These are phyloP conservation scores for Theobroma grandiflorum DNA, from an alignment of 441 rosid species.

Conservation along the genomic window DNA sequence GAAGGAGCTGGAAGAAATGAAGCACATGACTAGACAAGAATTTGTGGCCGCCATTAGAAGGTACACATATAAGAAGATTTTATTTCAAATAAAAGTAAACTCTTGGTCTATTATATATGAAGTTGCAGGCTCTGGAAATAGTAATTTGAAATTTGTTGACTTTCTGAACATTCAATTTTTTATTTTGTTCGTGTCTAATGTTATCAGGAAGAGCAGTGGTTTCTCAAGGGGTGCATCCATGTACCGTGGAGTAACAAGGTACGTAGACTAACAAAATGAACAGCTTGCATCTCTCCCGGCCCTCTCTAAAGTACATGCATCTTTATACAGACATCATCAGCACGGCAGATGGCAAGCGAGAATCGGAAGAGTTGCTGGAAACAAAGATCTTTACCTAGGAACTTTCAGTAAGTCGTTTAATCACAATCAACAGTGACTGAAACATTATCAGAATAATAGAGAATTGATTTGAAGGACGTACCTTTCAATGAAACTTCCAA, in stretches of 20 bases:
- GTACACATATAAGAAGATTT: conserved; percentile 35
- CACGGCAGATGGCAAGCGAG: conserved; percentile 99
- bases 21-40: conserved; percentile 97
- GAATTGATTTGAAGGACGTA: too few species aligned
- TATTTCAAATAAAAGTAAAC: background rate
- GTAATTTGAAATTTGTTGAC: too few species aligned
- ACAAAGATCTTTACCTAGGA: conserved; percentile 99
- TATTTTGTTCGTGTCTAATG: background rate
- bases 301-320: background rate
- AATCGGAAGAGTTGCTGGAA: conserved; percentile 97
- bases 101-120: background rate
- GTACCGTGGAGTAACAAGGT: conserved; percentile 99
- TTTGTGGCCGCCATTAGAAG: conserved; percentile 96
- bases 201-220: conserved; percentile 93
- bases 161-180: background rate
- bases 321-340: conserved; percentile 80
- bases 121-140: background rate
- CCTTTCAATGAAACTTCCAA: too few species aligned
- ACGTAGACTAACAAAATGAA: background rate
- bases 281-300: background rate
- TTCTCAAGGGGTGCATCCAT: conserved; percentile 99
- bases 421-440: too few species aligned
- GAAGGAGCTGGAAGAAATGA: conserved; percentile 97
- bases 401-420: conserved; percentile 77
- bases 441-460: too few species aligned